A percentile compares a stretch with the other conserved stretches of the same genome.
Conservation (phyloP, 805 yeast species). For the Starmerella powellii region DNA sequence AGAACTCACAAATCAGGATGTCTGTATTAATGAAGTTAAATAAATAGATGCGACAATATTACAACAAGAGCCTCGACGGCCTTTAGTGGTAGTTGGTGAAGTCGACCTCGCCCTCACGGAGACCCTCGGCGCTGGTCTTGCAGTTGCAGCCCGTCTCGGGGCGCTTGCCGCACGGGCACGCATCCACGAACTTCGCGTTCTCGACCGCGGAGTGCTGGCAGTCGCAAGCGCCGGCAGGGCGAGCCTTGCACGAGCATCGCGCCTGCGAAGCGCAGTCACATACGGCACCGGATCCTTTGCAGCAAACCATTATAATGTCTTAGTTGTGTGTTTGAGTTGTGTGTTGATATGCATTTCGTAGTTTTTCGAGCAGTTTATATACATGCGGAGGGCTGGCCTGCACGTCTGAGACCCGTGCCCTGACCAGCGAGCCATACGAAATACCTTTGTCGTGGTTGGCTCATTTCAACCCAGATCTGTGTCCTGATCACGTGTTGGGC, state of each 20-base stretch:
- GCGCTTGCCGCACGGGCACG: conserved; percentile 54
- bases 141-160: conserved; percentile 44
- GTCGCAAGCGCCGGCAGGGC: conserved; percentile 47
- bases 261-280: conserved; percentile 53
- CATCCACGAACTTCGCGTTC: conserved; percentile 36
- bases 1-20: no score
- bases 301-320: conserved; percentile 30
- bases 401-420: no score
- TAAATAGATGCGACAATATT: no score
- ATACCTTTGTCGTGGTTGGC: no score
- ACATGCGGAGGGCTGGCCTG: no score
- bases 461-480: no score
- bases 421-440: no score
- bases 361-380: no score
- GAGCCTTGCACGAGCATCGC: conserved; percentile 51
- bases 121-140: conserved; percentile 35
- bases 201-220: conserved; percentile 43
- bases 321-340: neutral
- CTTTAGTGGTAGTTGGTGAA: conserved; percentile 35
- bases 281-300: conserved; percentile 32
- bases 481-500: no score
- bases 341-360: neutral
- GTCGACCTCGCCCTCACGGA: conserved; percentile 48
- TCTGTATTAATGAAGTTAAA: no score
- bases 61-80: no score